These are phyloP conservation scores for Fusarium neocosmosporiellum DNA, from an alignment of 2,329 filamentous ascomycete species.

Conservation along the genomic window DNA sequence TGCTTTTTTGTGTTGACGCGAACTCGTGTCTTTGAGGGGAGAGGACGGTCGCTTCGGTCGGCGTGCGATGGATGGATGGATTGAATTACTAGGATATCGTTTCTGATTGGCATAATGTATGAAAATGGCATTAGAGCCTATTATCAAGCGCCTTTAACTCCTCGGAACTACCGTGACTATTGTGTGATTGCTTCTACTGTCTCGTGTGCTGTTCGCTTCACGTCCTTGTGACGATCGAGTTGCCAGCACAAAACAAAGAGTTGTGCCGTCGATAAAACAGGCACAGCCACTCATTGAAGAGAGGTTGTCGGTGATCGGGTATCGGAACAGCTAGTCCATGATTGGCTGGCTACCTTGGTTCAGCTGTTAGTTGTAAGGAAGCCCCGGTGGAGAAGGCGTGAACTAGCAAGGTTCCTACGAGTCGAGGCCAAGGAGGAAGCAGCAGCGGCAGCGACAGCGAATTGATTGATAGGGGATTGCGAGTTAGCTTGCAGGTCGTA, in stretches of 20 bases:
- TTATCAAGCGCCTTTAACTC: constrained; percentile 5
- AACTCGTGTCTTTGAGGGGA: constrained; percentile 18
- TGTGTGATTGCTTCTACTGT: background rate
- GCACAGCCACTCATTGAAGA: constrained; percentile 17
- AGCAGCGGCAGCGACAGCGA: background rate
- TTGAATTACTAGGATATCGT: constrained; percentile 40
- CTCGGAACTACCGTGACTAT: constrained; percentile 4
- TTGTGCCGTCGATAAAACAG: constrained; percentile 25
- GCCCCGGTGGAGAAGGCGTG: constrained; percentile 23
- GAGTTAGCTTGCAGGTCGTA: constrained; percentile 7
- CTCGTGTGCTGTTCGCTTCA: constrained; percentile 4
- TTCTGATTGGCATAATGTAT: constrained; percentile 41
- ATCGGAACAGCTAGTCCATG: constrained; percentile 42
- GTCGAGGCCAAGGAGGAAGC: constrained; percentile 18
- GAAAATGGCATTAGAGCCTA: constrained; percentile 34
- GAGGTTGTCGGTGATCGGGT: constrained; percentile 44
- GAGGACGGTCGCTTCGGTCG: constrained; percentile 9
- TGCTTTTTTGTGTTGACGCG: constrained; percentile 24
- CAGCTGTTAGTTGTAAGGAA: constrained; percentile 18
- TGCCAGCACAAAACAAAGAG: constrained; percentile 20
- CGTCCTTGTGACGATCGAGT: constrained; percentile 30
- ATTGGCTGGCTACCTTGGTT: constrained; percentile 40
- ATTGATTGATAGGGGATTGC: constrained; percentile 22
- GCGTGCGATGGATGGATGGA: background rate
- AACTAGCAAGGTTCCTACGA: constrained; percentile 27